phyloP scores from a whole-genome alignment of 148 eudicot genomes.

The Rhododendron kiyosumense region DNA sequence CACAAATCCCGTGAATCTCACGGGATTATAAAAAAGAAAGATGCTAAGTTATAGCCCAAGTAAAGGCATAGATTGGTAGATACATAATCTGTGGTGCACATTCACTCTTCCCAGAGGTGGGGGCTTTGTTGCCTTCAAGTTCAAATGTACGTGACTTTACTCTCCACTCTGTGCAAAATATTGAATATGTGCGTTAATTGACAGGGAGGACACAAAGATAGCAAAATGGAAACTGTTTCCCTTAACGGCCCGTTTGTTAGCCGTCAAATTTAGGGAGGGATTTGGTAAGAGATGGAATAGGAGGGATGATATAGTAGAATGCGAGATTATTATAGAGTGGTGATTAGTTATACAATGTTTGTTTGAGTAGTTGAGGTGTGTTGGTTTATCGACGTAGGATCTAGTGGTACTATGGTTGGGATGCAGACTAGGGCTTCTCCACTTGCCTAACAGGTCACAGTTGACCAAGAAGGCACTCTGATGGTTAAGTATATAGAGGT shows the following conservation, averaged over 20 bases:
- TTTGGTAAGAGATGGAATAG: background rate
- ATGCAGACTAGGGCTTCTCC: too few species aligned
- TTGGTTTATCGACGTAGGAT: background rate
- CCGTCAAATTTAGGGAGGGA: background rate
- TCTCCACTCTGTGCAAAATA: background rate
- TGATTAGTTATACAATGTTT: background rate
- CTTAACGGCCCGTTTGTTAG: background rate
- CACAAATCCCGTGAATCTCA: background rate
- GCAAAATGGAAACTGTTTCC: background rate
- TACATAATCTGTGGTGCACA: background rate
- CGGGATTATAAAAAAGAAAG: background rate
- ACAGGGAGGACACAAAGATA: background rate
- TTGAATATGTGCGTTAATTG: background rate
- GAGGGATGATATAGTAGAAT: background rate
- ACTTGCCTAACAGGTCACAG: too few species aligned
- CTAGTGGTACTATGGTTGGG: background rate
- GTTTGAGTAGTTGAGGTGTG: background rate
- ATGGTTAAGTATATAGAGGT: too few species aligned
- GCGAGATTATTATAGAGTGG: background rate
- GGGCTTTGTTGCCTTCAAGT: background rate
- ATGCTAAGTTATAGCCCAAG: conserved; percentile 2
- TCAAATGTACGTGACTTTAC: background rate
- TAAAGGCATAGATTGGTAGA: background rate
- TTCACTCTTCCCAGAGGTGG: background rate
- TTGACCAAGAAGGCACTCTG: too few species aligned